These are phyloP conservation scores for Chlamydomonas sphaeroides DNA, from an alignment of 139 green algal species.

Conservation along the genomic window DNA sequence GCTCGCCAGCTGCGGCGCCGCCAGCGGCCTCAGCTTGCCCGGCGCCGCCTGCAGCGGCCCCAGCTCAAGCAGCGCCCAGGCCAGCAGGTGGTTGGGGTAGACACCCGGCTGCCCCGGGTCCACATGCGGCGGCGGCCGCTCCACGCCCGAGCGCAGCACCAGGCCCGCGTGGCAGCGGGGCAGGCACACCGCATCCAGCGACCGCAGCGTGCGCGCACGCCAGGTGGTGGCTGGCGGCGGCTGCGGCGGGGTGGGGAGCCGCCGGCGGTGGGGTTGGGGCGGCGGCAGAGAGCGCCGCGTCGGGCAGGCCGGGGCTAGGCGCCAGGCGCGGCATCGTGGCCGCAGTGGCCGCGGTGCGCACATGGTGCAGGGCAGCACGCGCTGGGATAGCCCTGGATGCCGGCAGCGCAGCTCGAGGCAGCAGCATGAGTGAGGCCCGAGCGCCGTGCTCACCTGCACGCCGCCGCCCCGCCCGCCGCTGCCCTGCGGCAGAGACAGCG, in stretches of 20 bases:
- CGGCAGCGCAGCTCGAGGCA: too few relatives aligned
- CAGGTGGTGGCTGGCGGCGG: slow-evolving; percentile 10
- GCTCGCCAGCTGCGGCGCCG: background rate
- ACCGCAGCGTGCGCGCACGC: background rate
- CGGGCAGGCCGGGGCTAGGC: background rate
- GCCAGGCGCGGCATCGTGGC: too few relatives aligned
- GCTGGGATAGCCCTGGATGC: too few relatives aligned
- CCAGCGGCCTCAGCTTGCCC: slow-evolving; percentile 29
- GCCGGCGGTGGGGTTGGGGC: too few relatives aligned
- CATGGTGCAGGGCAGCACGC: too few relatives aligned
- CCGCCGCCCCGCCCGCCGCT: background rate
- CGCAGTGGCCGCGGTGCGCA: too few relatives aligned
- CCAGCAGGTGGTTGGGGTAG: slow-evolving; percentile 45
- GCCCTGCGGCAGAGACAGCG: background rate
- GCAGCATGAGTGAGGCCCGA: too few relatives aligned
- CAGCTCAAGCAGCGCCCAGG: slow-evolving; percentile 31
- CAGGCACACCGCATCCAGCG: slow-evolving; percentile 16
- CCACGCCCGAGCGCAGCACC: background rate
- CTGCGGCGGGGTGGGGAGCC: too few relatives aligned
- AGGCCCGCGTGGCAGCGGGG: background rate
- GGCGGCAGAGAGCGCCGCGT: background rate
- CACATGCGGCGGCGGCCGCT: background rate
- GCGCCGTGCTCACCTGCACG: background rate
- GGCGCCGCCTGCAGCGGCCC: slow-evolving; percentile 13
- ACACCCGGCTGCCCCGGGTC: background rate